Conservation (phyloP, 176 grass and related monocot species). For the Leersia perrieri region DNA sequence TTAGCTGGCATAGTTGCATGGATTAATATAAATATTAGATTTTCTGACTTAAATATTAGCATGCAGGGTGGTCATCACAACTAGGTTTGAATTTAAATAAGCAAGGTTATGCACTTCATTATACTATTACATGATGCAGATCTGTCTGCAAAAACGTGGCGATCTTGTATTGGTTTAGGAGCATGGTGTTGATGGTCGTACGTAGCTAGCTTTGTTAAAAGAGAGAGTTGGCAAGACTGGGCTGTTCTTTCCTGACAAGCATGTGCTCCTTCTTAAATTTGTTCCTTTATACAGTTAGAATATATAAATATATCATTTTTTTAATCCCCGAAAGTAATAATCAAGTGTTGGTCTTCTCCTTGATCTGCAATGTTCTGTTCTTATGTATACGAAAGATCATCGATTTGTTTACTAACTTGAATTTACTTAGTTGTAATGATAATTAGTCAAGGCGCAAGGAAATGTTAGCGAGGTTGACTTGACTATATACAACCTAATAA, state of each 20-base stretch:
- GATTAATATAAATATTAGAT: neutral
- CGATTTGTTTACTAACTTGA: neutral
- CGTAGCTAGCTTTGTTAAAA: constrained; percentile 19
- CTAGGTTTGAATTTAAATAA: neutral
- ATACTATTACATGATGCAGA: neutral
- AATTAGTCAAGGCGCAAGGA: neutral
- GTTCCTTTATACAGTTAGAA: neutral
- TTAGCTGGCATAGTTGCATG: too few species aligned
- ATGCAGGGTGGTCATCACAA: neutral
- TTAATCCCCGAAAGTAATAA: neutral
- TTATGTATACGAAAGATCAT: neutral
- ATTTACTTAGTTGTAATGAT: neutral
- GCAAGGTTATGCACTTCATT: neutral
- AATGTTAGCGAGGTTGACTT: neutral
- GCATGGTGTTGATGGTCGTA: neutral
- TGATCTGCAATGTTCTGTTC: neutral
- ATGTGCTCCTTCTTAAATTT: neutral
- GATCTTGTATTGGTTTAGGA: neutral
- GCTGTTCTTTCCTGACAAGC: constrained; percentile 1
- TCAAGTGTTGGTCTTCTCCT: neutral
- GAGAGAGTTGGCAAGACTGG: neutral
- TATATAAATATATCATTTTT: neutral
- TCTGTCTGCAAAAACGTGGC: neutral
- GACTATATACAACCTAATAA: neutral
- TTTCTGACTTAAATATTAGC: neutral